Base-by-base conservation (phyloP, 495 filamentous ascomycete species). In the Usnea hakonensis region DNA sequence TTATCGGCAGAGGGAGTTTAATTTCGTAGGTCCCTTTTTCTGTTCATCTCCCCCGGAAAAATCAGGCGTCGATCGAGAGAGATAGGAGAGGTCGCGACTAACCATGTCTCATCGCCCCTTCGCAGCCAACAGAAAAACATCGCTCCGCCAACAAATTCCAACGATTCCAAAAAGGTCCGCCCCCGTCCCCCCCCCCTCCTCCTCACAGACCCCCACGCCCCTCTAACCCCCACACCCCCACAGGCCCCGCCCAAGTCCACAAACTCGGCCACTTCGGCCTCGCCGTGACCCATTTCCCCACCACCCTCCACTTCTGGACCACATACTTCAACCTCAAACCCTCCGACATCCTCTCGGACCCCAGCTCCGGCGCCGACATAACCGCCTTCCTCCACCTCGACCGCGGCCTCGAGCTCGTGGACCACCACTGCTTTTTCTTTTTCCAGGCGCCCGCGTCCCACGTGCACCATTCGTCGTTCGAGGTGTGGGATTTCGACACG, bases 401-500 rank as follows among this genome's bases (percentile, higher is more conserved):
- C 66, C 78, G 79, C 8, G 87, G 87, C 0, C 65, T 70, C 0
- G 78, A 83, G 5, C 72, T 77, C 58, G 82, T 85, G 0, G 87
- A 91, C 68, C 88, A 91, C 65, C 88, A 90, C 73, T 77, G 71
- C n/a, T 84, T 90, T 70, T 90, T 90, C 78, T 78, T 90, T 66
- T 78, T 77, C 65, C 63, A 74, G n/a, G 79, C 78, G 5, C 70
- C 78, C 8, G 79, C 78, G 19, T 72, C 74, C 19, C 83, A 87
- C 68, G 84, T 90, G 3, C 88, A 90, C 69, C 88, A 91, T 68
- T 82, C 81, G 33, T 84, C 80, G 5, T 91, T 86, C 61, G 88
- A 91, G 71, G 87, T 89, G 9, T 81, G 87, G 69, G 87, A 91
- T 68, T 88, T 87, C 66, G 88, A 91, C 65, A 83, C 84, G 0